Evolutionary conservation across 2,329 filamentous ascomycete genomes (phyloP).

Genomic region (Paramyrothecium sp.): DNA sequence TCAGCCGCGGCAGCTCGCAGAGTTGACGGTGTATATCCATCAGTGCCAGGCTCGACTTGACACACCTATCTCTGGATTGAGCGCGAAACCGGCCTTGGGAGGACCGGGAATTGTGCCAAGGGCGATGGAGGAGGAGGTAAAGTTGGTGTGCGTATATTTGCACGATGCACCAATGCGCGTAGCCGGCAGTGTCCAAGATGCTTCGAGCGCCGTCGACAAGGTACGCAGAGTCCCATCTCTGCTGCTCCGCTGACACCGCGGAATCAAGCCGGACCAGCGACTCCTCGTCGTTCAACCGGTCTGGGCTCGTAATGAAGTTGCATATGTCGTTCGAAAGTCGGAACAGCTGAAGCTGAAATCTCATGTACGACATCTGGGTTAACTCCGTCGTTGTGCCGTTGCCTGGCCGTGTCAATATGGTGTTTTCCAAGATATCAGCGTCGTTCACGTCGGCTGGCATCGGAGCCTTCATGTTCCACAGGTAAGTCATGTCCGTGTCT

Average conservation of each 20-base stretch:
- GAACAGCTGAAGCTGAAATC: slow-evolving; percentile 11
- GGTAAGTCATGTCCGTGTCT: slow-evolving; percentile 10
- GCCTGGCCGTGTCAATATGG: background rate
- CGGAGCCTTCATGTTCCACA: slow-evolving; percentile 6
- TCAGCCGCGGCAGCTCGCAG: slow-evolving; percentile 11
- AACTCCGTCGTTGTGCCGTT: background rate
- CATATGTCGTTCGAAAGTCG: slow-evolving; percentile 9
- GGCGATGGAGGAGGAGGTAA: slow-evolving; percentile 14
- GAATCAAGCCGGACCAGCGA: background rate
- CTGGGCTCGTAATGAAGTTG: slow-evolving; percentile 3
- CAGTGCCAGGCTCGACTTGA: slow-evolving; percentile 9
- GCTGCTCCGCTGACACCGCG: slow-evolving; percentile 5
- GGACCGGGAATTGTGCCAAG: slow-evolving; percentile 7
- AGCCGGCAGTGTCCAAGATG: slow-evolving; percentile 11
- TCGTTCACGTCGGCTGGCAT: slow-evolving; percentile 10
- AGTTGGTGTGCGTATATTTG: slow-evolving; percentile 16
- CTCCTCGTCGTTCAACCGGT: slow-evolving; percentile 1
- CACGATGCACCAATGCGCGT: slow-evolving; percentile 14
- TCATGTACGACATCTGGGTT: slow-evolving; percentile 11
- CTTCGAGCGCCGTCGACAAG: slow-evolving; percentile 9
- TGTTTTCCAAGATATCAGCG: slow-evolving; percentile 4
- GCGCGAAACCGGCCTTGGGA: slow-evolving; percentile 2
- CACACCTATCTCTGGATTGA: slow-evolving; percentile 8
- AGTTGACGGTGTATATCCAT: slow-evolving; percentile 13
- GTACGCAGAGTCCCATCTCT: slow-evolving; percentile 10